These are phyloP conservation scores for Crithidia bombi DNA, from an alignment of 208 protist species.

Conservation along the genomic window DNA sequence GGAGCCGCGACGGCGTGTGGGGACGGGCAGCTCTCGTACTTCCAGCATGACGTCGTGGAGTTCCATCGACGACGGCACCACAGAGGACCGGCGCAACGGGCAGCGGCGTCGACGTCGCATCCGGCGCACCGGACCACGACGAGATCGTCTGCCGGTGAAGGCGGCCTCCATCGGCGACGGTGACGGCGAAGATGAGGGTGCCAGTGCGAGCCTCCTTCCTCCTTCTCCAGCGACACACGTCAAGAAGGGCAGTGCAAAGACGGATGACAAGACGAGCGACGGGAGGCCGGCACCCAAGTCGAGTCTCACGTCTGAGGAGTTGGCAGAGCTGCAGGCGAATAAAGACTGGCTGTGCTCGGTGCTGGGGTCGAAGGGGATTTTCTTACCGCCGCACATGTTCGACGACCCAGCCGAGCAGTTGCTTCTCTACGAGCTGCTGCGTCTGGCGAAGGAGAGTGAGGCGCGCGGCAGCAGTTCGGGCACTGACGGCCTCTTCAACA, in stretches of 20 bases:
- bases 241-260: neutral
- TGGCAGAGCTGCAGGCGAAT: constrained; percentile 36
- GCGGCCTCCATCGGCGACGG: neutral
- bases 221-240: too few relatives aligned
- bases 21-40: constrained; percentile 18
- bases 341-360: constrained; percentile 49
- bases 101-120: constrained; percentile 24
- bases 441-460: constrained; percentile 33
- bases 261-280: neutral
- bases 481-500: constrained; percentile 37
- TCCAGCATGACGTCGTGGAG: constrained; percentile 48
- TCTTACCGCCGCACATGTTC: constrained; percentile 42
- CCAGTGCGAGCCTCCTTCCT: too few relatives aligned
- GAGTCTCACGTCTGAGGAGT: constrained; percentile 36
- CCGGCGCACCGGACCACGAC: constrained; percentile 24
- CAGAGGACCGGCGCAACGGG: constrained; percentile 22
- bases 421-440: constrained; percentile 62
- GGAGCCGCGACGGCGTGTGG: constrained; percentile 28
- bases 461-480: neutral
- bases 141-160: neutral
- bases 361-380: constrained; percentile 53
- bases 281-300: neutral
- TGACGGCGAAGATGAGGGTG: too few relatives aligned
- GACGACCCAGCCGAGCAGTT: constrained; percentile 40
- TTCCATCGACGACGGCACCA: constrained; percentile 32